These are phyloP conservation scores for Debaryomyces castellii DNA, from an alignment of 805 yeast species.

Conservation along the genomic window DNA sequence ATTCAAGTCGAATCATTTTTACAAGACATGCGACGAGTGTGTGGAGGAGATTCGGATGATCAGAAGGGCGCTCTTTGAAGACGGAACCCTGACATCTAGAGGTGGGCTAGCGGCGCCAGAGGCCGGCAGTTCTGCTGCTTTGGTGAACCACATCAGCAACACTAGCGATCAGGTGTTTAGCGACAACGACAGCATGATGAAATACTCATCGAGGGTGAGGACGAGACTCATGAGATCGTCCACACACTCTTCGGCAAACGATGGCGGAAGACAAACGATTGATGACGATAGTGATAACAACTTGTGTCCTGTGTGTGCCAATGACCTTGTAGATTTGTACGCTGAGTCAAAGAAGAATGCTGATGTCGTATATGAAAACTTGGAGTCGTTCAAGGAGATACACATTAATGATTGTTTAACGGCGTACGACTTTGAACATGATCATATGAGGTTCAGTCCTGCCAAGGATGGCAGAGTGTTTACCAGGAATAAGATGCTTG, in stretches of 20 bases:
- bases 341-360: conserved; percentile 11
- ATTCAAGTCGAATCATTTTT: conserved; percentile 55
- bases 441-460: conserved; percentile 46
- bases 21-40: conserved; percentile 77
- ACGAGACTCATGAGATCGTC: conserved; percentile 21
- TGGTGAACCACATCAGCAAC: neutral
- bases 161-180: conserved; percentile 14
- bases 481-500: conserved; percentile 78
- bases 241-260: conserved; percentile 15
- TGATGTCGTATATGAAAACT: conserved; percentile 18
- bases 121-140: neutral
- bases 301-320: conserved; percentile 43
- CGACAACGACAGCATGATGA: conserved; percentile 16
- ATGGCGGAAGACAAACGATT: conserved; percentile 6
- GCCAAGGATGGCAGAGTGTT: conserved; percentile 14
- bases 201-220: conserved; percentile 16
- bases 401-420: conserved; percentile 78
- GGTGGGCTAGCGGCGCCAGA: neutral
- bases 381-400: conserved; percentile 47
- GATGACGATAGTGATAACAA: conserved; percentile 31
- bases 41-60: conserved; percentile 58
- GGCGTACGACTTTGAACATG: conserved; percentile 63
- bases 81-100: neutral
- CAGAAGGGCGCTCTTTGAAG: conserved; percentile 35
- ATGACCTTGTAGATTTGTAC: conserved; percentile 21